Conservation (phyloP, 2,329 filamentous ascomycete genomes). For the Chaetomiaceae sp. region DNA sequence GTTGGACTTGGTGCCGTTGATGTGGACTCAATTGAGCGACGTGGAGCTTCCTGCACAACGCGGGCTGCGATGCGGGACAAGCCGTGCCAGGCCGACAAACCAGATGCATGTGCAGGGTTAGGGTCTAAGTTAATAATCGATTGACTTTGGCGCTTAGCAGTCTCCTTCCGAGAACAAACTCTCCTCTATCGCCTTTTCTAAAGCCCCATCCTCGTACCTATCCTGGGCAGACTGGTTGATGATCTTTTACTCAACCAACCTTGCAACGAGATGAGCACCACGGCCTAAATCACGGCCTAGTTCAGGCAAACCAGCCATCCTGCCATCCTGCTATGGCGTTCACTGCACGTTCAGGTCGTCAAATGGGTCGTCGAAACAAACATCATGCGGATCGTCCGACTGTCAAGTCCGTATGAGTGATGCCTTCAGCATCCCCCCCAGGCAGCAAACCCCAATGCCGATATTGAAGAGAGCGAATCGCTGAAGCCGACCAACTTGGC, state of each 20-base stretch:
- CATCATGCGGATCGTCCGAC: background rate
- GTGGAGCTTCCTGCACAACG: constrained; percentile 17
- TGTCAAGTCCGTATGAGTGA: too few relatives aligned
- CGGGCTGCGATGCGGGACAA: background rate
- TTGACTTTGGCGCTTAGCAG: too few relatives aligned
- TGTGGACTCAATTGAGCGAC: constrained; percentile 18
- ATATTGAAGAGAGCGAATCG: background rate
- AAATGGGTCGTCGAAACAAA: constrained; percentile 5
- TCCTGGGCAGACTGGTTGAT: background rate
- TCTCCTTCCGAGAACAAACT: too few relatives aligned
- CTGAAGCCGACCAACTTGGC: background rate
- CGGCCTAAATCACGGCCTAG: background rate
- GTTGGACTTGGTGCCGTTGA: background rate
- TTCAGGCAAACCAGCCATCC: background rate
- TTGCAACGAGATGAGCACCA: background rate
- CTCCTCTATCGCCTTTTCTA: too few relatives aligned
- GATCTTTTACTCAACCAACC: background rate
- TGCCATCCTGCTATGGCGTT: background rate
- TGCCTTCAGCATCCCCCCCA: background rate
- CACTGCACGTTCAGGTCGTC: too few relatives aligned
- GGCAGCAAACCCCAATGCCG: background rate
- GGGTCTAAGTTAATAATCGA: too few relatives aligned
- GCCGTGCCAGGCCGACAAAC: constrained; percentile 3
- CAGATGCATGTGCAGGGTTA: constrained; percentile 13
- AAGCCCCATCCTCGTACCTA: too few relatives aligned